A percentile compares a stretch with the other conserved stretches of the same genome.
phyloP scores from a whole-genome alignment of 202 grass and related monocot genomes.

The Eragrostis tef region DNA sequence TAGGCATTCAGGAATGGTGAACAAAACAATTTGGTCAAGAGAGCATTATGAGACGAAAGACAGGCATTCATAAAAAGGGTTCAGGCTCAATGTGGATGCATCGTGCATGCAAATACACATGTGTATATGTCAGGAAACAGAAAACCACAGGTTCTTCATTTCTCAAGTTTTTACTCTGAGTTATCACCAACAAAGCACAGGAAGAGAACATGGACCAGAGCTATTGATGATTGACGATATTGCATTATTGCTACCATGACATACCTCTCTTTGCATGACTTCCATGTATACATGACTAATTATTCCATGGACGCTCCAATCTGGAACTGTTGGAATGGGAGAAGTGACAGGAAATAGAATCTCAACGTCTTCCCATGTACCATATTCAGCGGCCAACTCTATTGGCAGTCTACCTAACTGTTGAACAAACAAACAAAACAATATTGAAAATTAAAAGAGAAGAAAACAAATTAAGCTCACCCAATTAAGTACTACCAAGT shows the following conservation, averaged over 20 bases:
- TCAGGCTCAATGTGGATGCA: background rate
- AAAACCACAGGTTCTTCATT: background rate
- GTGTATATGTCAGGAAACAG: background rate
- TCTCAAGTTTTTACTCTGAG: background rate
- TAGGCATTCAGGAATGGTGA: background rate
- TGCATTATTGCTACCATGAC: background rate
- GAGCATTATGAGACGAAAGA: background rate
- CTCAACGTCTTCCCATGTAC: constrained; percentile 56
- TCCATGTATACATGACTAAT: constrained; percentile 36
- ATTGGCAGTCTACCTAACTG: constrained; percentile 54
- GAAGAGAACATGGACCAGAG: background rate
- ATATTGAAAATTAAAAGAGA: constrained; percentile 1
- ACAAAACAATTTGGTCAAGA: background rate
- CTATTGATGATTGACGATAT: background rate
- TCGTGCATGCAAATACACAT: background rate
- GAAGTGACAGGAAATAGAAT: constrained; percentile 60
- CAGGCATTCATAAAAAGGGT: background rate
- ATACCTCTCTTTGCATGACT: constrained; percentile 32
- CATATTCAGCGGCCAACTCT: constrained; percentile 56
- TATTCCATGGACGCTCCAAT: constrained; percentile 35
- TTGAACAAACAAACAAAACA: constrained; percentile 29
- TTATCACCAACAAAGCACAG: constrained; percentile 13
- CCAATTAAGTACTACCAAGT: background rate
- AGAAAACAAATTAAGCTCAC: background rate
- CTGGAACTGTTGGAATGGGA: constrained; percentile 44